Conservation (phyloP, 2,329 filamentous ascomycete species). For the Xylaria sp. region DNA sequence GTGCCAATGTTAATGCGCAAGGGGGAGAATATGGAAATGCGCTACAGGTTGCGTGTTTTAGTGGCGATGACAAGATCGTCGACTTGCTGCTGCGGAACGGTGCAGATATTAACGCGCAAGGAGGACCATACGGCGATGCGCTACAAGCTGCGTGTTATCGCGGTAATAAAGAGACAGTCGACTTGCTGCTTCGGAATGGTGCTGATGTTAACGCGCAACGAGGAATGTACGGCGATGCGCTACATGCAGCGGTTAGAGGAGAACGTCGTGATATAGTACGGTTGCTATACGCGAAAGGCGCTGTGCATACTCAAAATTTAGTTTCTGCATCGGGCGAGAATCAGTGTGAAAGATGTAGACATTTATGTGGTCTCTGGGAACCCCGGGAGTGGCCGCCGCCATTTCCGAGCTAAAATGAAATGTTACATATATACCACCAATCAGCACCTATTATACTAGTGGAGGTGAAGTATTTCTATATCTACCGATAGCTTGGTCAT, state of each 20-base stretch:
- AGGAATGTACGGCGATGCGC: too few relatives aligned
- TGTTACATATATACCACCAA: neutral
- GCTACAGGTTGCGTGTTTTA: neutral
- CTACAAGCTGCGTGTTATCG: neutral
- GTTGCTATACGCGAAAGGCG: too few relatives aligned
- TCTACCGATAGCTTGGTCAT: too few relatives aligned
- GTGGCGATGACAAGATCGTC: neutral
- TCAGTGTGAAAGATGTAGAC: too few relatives aligned
- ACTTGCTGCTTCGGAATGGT: too few relatives aligned
- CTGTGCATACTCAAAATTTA: too few relatives aligned
- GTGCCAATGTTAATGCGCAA: slow-evolving; percentile 1
- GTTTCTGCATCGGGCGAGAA: too few relatives aligned
- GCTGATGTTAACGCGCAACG: too few relatives aligned
- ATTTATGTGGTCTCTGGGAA: too few relatives aligned
- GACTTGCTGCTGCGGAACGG: neutral
- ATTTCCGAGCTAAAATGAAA: neutral
- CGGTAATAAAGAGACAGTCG: neutral
- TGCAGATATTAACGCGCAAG: slow-evolving; percentile 1
- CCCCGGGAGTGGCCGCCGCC: too few relatives aligned
- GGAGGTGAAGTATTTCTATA: neutral
- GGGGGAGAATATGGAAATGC: neutral
- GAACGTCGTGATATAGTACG: too few relatives aligned
- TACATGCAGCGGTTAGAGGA: too few relatives aligned
- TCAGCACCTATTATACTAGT: neutral
- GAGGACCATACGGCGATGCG: neutral